Conservation (phyloP, 2,329 filamentous ascomycete species). For the Aspergillus novoparasiticus region DNA sequence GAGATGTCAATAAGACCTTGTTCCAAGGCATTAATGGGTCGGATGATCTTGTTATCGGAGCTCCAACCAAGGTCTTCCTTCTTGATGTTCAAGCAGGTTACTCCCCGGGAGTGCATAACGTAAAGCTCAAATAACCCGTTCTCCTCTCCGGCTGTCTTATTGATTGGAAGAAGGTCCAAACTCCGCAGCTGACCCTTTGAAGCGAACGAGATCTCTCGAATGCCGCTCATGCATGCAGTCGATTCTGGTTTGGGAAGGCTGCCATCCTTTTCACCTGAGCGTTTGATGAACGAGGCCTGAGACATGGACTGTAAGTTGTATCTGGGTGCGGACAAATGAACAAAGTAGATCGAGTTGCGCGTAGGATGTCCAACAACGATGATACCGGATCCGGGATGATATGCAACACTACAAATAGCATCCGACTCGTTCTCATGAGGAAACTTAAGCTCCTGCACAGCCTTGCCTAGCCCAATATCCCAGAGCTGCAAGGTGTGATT, state of each 20-base stretch:
- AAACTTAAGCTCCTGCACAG: slow-evolving; percentile 94
- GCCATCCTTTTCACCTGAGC: slow-evolving; percentile 71
- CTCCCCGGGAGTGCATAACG: slow-evolving; percentile 94
- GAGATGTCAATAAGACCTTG: slow-evolving; percentile 74
- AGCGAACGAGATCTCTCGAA: slow-evolving; percentile 90
- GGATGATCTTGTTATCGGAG: slow-evolving; percentile 82
- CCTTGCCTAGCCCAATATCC: slow-evolving; percentile 93
- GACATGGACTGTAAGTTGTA: slow-evolving; percentile 80
- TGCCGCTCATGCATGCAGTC: slow-evolving; percentile 94
- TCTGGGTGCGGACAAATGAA: slow-evolving; percentile 90
- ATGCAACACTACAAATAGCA: slow-evolving; percentile 95
- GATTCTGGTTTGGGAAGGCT: slow-evolving; percentile 83
- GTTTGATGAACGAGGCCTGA: slow-evolving; percentile 84
- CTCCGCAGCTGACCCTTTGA: slow-evolving; percentile 86
- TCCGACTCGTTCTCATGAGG: slow-evolving; percentile 95
- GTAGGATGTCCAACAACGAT: slow-evolving; percentile 95
- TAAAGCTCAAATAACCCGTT: slow-evolving; percentile 89
- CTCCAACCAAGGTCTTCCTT: slow-evolving; percentile 91
- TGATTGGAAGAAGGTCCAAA: slow-evolving; percentile 78
- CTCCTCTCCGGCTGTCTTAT: slow-evolving; percentile 58
- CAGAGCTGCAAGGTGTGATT: slow-evolving; percentile 98
- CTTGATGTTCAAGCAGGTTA: slow-evolving; percentile 85
- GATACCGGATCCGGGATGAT: slow-evolving; percentile 89
- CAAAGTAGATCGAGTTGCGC: slow-evolving; percentile 95
- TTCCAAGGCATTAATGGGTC: slow-evolving; percentile 73